Evolutionary conservation across 306 rosid genomes (phyloP).

Genomic region (Hippophae gyantsensis): DNA sequence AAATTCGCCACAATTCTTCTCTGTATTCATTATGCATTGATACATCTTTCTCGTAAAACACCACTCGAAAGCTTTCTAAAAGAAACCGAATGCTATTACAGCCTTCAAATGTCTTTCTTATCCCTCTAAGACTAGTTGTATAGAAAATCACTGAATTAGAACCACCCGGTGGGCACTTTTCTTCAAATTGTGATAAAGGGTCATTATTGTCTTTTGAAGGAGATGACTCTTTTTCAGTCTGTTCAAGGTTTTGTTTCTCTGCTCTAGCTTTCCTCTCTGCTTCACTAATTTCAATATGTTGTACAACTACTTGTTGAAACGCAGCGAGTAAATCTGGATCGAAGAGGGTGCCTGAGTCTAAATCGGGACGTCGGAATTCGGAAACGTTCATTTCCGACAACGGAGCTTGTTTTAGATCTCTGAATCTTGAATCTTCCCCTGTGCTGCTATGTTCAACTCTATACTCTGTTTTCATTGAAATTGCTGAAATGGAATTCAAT

Average conservation of each 20-base stretch:
- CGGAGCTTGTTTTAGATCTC: conserved; percentile 16
- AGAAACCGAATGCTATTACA: conserved; percentile 69
- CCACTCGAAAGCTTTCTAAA: conserved; percentile 58
- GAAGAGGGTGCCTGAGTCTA: conserved; percentile 67
- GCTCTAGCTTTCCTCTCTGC: conserved; percentile 30
- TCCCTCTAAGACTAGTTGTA: conserved; percentile 71
- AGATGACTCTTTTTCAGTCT: conserved; percentile 4
- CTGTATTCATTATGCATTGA: conserved; percentile 73
- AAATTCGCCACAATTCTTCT: conserved; percentile 50
- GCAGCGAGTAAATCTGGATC: conserved; percentile 69
- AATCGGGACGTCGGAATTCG: conserved; percentile 60
- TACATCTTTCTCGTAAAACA: conserved; percentile 58
- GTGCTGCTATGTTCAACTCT: conserved; percentile 16
- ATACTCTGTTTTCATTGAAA: conserved; percentile 12
- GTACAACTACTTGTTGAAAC: conserved; percentile 49
- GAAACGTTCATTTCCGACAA: conserved; percentile 34
- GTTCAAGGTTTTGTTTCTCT: neutral
- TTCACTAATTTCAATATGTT: conserved; percentile 32
- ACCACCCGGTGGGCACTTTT: conserved; percentile 72
- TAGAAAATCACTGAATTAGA: conserved; percentile 51
- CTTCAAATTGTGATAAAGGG: conserved; percentile 39
- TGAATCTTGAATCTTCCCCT: conserved; percentile 14
- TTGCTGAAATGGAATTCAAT: conserved; percentile 3
- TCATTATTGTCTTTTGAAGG: conserved; percentile 16
- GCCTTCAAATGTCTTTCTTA: conserved; percentile 72